Base-by-base conservation (phyloP, 345 rosid species). In the Pugionium cornutum region DNA sequence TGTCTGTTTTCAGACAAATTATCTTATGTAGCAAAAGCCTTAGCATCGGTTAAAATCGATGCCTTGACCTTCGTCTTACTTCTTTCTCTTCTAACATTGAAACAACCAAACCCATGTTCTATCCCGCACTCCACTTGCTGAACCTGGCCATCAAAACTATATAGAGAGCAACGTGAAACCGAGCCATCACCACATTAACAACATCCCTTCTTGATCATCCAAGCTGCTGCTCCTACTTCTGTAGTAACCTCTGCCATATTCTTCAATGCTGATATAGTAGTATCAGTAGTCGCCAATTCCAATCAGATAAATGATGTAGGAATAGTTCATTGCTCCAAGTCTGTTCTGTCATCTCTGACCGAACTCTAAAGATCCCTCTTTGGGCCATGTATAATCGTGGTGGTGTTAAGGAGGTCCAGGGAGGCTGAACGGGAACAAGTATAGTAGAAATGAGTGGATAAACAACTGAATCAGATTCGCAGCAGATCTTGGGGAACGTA, bases 21-120 rank as follows among this genome's bases (percentile, higher is more conserved):
- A 18, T 18, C 18, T 18, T 18, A 18, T 18, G 18, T 18, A 11
- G 83, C 69, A 10, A 73, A 8, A 29, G 67, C 18, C 45, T 78
- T n/a, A 2, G 85, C 83, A 50, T 68, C 75, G 41, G 33, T 6
- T 36, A 81, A 18, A 77, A 28, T 50, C 64, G 26, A 70, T 51
- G 31, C 35, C 63, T 52, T 42, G 59, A 9, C 66, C 66, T 25
- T 64, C 71, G 18, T 18, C 18, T 18, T 18, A 18, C 18, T 9
- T 64, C 59, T 3, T 11, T 56, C 28, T 70, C 81, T 58, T 78
- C 81, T 52, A 81, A 46, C 4, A 71, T 70, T 0, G 82, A 78
- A 44, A 78, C 51, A 49, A 81, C 77, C 42, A 81, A 51, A 48
- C 77, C 70, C 80, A 68, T 70, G 74, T 74, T 78, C 85, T 81